Evolutionary conservation across 1,284 basidiomycete species (phyloP).

Genomic region (Thelephora terrestris): DNA sequence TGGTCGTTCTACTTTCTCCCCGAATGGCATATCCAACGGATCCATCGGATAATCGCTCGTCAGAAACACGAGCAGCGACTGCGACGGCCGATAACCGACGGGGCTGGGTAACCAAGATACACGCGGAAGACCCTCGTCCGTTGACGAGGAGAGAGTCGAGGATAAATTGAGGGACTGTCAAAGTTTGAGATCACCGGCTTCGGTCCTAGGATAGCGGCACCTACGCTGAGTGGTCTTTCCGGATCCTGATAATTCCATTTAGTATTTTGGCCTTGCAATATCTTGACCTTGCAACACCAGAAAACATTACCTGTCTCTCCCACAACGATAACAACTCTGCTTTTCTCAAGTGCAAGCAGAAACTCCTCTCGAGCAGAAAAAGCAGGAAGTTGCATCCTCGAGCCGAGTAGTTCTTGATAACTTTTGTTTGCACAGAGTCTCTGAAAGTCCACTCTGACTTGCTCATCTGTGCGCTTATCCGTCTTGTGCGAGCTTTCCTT

Average conservation of each 20-base stretch:
- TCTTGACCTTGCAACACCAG: not conserved
- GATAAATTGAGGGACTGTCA: slow-evolving; percentile 78
- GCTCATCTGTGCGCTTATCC: slow-evolving; percentile 38
- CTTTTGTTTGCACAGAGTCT: slow-evolving; percentile 33
- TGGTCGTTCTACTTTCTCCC: slow-evolving; percentile 70
- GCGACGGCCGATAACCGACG: slow-evolving; percentile 85
- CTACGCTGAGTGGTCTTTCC: slow-evolving; percentile 83
- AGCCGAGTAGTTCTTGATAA: slow-evolving; percentile 50
- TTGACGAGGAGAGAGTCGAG: slow-evolving; percentile 72
- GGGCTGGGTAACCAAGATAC: slow-evolving; percentile 86
- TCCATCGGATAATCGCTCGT: slow-evolving; percentile 76
- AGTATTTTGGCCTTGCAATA: not conserved
- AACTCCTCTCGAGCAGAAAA: slow-evolving; percentile 62
- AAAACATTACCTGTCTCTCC: slow-evolving; percentile 60
- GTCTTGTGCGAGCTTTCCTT: slow-evolving; percentile 12
- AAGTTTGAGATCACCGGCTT: slow-evolving; percentile 6
- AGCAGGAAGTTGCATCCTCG: slow-evolving; percentile 64
- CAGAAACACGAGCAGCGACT: slow-evolving; percentile 80
- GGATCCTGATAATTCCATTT: slow-evolving; percentile 40
- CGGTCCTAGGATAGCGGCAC: slow-evolving; percentile 7
- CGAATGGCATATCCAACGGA: slow-evolving; percentile 87
- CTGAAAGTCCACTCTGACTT: slow-evolving; percentile 49
- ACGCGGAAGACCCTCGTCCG: slow-evolving; percentile 55
- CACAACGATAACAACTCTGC: slow-evolving; percentile 73
- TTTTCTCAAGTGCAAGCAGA: slow-evolving; percentile 43